Conservation (phyloP, 306 rosid genomes). For the Sicyos baderoa region DNA sequence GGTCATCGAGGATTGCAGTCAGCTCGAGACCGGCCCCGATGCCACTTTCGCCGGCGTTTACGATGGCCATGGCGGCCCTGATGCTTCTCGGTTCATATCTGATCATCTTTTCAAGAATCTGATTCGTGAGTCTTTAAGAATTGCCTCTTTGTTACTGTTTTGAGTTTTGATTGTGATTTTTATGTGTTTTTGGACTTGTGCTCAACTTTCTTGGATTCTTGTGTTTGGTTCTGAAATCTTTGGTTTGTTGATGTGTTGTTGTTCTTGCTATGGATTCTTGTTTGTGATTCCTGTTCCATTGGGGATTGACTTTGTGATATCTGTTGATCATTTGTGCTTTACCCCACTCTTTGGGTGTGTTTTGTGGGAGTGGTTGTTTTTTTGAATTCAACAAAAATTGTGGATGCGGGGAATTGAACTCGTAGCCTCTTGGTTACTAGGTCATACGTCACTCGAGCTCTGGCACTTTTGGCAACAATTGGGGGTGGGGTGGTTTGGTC, state of each 20-base stretch:
- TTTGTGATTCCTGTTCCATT: slow-evolving; percentile 4
- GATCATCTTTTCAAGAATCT: slow-evolving; percentile 54
- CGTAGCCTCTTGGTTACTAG: no score
- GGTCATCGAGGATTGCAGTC: slow-evolving; percentile 68
- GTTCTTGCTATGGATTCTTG: neutral
- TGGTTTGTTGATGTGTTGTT: neutral
- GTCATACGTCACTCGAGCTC: no score
- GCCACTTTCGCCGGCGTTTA: slow-evolving; percentile 75
- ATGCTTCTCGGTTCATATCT: slow-evolving; percentile 50
- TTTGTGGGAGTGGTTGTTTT: neutral
- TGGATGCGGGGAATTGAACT: no score
- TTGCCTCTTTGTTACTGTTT: slow-evolving; percentile 8
- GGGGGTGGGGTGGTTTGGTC: neutral
- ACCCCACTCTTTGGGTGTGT: neutral
- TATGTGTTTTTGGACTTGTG: neutral
- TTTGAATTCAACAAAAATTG: no score
- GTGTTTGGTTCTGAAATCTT: slow-evolving; percentile 8
- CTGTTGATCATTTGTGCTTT: neutral
- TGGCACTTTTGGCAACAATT: no score
- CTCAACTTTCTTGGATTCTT: slow-evolving; percentile 10
- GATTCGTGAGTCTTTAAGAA: slow-evolving; percentile 40
- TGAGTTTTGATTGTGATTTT: slow-evolving; percentile 1
- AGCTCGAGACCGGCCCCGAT: slow-evolving; percentile 62
- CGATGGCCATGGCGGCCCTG: slow-evolving; percentile 87
- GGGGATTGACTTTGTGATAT: slow-evolving; percentile 7